A percentile compares a stretch with the other conserved stretches of the same genome.
Conservation (phyloP, 1,139 yeast species). For the Yamadazyma buinensis region DNA sequence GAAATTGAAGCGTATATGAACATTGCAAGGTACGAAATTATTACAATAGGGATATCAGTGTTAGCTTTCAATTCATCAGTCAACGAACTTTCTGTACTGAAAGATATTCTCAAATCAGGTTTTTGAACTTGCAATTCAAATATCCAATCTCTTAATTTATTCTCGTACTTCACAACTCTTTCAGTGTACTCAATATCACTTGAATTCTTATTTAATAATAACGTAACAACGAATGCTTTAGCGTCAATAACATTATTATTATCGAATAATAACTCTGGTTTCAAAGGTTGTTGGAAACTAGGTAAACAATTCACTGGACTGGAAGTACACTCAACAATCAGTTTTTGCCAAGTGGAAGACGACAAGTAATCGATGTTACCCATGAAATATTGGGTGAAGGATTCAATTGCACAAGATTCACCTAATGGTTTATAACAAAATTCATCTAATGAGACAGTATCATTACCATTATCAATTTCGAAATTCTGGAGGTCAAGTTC, state of each 20-base stretch:
- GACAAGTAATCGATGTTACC: conserved; percentile 57
- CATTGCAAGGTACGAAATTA: conserved; percentile 81
- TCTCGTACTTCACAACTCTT: conserved; percentile 63
- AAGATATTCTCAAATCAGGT: conserved; percentile 60
- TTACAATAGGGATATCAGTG: conserved; percentile 69
- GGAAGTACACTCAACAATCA: conserved; percentile 57
- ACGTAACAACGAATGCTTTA: conserved; percentile 71
- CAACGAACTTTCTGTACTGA: conserved; percentile 77
- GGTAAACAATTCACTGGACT: conserved; percentile 92
- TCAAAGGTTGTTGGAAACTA: conserved; percentile 84
- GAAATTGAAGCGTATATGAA: conserved; percentile 85
- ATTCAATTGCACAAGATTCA: conserved; percentile 82
- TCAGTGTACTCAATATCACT: conserved; percentile 31
- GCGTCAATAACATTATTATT: conserved; percentile 52
- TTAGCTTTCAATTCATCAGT: conserved; percentile 81
- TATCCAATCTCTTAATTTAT: conserved; percentile 54
- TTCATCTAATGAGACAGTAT: conserved; percentile 47
- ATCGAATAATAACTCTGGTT: conserved; percentile 61
- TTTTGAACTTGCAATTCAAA: conserved; percentile 41
- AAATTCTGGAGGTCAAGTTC: conserved; percentile 52
- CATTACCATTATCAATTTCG: conserved; percentile 15
- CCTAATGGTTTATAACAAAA: conserved; percentile 79
- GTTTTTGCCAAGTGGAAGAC: conserved; percentile 49
- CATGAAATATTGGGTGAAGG: conserved; percentile 82
- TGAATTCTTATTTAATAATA: conserved; percentile 48